Base-by-base conservation (phyloP, 768 basidiomycete species). In the Leccinum boreale region DNA sequence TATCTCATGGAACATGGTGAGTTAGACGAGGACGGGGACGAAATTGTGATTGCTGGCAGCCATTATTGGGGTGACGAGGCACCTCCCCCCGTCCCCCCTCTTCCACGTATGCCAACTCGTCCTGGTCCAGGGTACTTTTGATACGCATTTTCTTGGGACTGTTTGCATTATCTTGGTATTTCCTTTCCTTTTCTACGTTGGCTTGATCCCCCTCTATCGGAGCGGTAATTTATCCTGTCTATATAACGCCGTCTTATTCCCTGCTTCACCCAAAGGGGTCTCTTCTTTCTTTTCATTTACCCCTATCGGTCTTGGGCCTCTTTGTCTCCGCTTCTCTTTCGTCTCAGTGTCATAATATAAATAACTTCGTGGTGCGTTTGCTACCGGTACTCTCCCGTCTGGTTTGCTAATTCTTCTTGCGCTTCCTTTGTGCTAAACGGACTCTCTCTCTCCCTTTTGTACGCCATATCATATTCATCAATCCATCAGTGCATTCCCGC, bases 221-320 rank as follows among this genome's bases (percentile, higher is more conserved):
- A 49, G 35, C 50, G 58, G 29, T 73, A 71, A 70, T 58, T 73
- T 70, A 70, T 70, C 56, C 1, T 71, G 69, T 70, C 61, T 66
- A 73, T 70, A 67, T 61, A 46, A 29, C 12, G 23, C 52, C 46
- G 52, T 58, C 50, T 26, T 53, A 60, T 50, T 55, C 50, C 50
- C 58, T 64, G 50, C 48, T 55, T 59, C 36, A 5, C 12, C 52
- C 3, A 52, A 21, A 48, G 49, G 44, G 19, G 26, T 58, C 33
- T 24, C n/a, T 35, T 42, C 39, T 65, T 50, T 50, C 51, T 65
- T 56, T 36, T 31, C n/a, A 10, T 31, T 48, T 48, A 24, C 11
- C 19, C 10, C 21, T 23, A 29, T 12, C 10, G 23, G 56, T 70
- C 52, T 66, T 59, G 53, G 58, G 53, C 50, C 55, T 55, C 23